Conservation (phyloP, 2,329 filamentous ascomycete genomes). For the Pleurostoma richardsiae region DNA sequence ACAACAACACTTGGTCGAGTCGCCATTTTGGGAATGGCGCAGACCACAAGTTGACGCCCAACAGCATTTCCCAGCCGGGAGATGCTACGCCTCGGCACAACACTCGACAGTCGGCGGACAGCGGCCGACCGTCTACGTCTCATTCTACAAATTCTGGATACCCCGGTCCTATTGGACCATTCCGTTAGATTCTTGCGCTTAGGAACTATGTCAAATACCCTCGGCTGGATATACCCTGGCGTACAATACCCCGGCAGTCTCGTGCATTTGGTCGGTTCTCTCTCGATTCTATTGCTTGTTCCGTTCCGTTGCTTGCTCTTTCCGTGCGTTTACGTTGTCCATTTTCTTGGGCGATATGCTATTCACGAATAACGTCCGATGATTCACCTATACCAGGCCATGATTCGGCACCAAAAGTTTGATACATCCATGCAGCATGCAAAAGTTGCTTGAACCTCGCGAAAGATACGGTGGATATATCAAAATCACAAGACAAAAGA, state of each 20-base stretch:
- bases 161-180: slow-evolving; percentile 86
- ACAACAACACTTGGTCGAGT: slow-evolving; percentile 56
- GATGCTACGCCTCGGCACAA: slow-evolving; percentile 81
- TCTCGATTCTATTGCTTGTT: slow-evolving; percentile 27
- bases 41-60: slow-evolving; percentile 55
- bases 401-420: not conserved
- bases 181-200: slow-evolving; percentile 63
- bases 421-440: slow-evolving; percentile 1
- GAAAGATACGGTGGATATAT: not conserved
- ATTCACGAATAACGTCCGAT: slow-evolving; percentile 1
- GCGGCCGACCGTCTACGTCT: slow-evolving; percentile 87
- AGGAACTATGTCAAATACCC: slow-evolving; percentile 44
- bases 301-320: slow-evolving; percentile 18
- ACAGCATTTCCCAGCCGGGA: slow-evolving; percentile 62
- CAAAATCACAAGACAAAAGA: not conserved
- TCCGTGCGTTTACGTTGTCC: slow-evolving; percentile 9
- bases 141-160: slow-evolving; percentile 96
- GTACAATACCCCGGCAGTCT: slow-evolving; percentile 49
- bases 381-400: not conserved
- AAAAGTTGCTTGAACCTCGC: slow-evolving; percentile 4
- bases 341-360: not conserved
- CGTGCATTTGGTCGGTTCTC: slow-evolving; percentile 42
- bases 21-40: slow-evolving; percentile 62
- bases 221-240: slow-evolving; percentile 63
- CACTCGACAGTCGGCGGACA: slow-evolving; percentile 80